A percentile compares a stretch with the other conserved stretches of the same genome.
phyloP scores from a whole-genome alignment of 1,139 yeast species.

The Suhomyces taliae region DNA sequence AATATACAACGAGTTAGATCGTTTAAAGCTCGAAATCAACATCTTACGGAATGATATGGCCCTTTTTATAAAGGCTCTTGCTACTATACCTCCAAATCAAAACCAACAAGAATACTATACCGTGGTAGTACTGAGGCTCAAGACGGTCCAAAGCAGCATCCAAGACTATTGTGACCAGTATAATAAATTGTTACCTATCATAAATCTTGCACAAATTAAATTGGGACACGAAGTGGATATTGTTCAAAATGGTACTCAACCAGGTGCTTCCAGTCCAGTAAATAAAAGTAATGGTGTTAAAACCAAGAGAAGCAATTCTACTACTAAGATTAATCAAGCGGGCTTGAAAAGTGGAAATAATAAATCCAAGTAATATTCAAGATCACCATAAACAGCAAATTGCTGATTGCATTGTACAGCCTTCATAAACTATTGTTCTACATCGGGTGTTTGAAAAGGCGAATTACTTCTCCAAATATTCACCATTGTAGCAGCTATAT shows the following conservation, averaged over 20 bases:
- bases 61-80: slow-evolving; percentile 38
- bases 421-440: too few species aligned
- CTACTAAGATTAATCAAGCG: slow-evolving; percentile 1
- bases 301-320: slow-evolving; percentile 6
- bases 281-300: background rate
- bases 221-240: slow-evolving; percentile 48
- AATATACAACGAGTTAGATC: slow-evolving; percentile 41
- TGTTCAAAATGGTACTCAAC: slow-evolving; percentile 22
- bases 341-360: slow-evolving; percentile 1
- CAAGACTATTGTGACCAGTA: slow-evolving; percentile 46
- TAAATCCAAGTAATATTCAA: background rate
- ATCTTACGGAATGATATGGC: slow-evolving; percentile 47
- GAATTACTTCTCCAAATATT: too few species aligned
- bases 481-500: too few species aligned
- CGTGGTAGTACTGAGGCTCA: slow-evolving; percentile 29
- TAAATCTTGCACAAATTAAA: slow-evolving; percentile 51
- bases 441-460: too few species aligned
- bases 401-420: background rate
- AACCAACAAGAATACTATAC: slow-evolving; percentile 41
- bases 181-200: slow-evolving; percentile 47
- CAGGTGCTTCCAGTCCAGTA: slow-evolving; percentile 15
- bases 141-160: slow-evolving; percentile 38
- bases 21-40: slow-evolving; percentile 45
- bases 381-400: background rate
- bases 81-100: slow-evolving; percentile 35